Percentiles rank a stretch among this genome's conserved stretches.
Evolutionary conservation across 2,329 filamentous ascomycete genomes (phyloP).

Genomic region (Grosmannia penicillata): DNA sequence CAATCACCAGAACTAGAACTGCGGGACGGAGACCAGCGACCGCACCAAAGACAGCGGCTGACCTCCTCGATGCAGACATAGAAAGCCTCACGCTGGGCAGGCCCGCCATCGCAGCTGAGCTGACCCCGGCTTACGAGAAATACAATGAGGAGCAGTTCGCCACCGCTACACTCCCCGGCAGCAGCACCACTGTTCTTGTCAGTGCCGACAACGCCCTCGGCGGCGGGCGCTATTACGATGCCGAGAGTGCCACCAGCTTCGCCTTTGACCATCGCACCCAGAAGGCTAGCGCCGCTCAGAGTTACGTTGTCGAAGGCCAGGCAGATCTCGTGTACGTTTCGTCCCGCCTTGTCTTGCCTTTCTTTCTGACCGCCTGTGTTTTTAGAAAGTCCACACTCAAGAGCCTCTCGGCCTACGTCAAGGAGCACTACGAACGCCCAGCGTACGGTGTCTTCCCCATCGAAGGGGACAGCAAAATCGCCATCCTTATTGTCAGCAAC

Average conservation of each 20-base stretch:
- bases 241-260: slow-evolving; percentile 78
- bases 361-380: not conserved
- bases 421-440: slow-evolving; percentile 77
- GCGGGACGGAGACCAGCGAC: too few species aligned
- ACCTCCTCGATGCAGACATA: slow-evolving; percentile 77
- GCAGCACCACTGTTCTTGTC: slow-evolving; percentile 69
- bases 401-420: slow-evolving; percentile 57
- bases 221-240: slow-evolving; percentile 75
- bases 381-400: slow-evolving; percentile 71
- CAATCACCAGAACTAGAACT: too few species aligned
- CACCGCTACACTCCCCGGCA: slow-evolving; percentile 77
- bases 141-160: slow-evolving; percentile 95
- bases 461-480: slow-evolving; percentile 59
- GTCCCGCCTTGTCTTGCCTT: too few species aligned
- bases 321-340: slow-evolving; percentile 68
- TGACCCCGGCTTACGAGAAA: slow-evolving; percentile 73
- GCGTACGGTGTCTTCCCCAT: slow-evolving; percentile 73
- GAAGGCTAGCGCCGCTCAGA: slow-evolving; percentile 74
- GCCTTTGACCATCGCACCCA: slow-evolving; percentile 69
- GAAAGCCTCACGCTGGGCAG: slow-evolving; percentile 66
- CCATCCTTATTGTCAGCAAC: slow-evolving; percentile 77
- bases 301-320: slow-evolving; percentile 65
- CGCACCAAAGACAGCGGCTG: too few species aligned
- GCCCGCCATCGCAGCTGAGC: slow-evolving; percentile 51
- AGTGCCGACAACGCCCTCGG: slow-evolving; percentile 76